phyloP scores from a whole-genome alignment of 2,329 filamentous ascomycete species.

The Dryadomyces sulphureus region DNA sequence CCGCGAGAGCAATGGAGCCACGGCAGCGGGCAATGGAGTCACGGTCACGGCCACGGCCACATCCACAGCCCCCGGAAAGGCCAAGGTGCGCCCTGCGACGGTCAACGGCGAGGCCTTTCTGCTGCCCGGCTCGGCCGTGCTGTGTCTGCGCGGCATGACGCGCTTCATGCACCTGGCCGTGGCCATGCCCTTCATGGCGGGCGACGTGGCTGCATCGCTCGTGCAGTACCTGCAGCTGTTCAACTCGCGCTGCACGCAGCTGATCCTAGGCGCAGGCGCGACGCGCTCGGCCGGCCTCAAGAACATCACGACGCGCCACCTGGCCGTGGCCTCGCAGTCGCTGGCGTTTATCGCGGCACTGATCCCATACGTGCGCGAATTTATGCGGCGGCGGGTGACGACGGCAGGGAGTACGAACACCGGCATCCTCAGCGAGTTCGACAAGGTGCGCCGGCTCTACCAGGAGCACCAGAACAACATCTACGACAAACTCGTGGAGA shows the following conservation, averaged over 20 bases:
- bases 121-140: constrained; percentile 67
- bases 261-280: constrained; percentile 89
- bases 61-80: constrained; percentile 27
- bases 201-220: constrained; percentile 65
- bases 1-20: background rate
- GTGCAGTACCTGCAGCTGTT: constrained; percentile 83
- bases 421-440: constrained; percentile 65
- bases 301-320: constrained; percentile 91
- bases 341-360: constrained; percentile 76
- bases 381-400: constrained; percentile 54
- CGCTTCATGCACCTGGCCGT: constrained; percentile 71
- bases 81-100: constrained; percentile 54
- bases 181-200: constrained; percentile 76
- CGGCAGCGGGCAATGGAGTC: background rate
- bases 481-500: constrained; percentile 84
- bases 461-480: constrained; percentile 87
- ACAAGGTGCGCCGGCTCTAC: constrained; percentile 68
- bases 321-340: constrained; percentile 81
- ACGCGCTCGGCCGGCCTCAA: constrained; percentile 78
- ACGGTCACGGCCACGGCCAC: background rate
- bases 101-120: constrained; percentile 80
- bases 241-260: constrained; percentile 89
- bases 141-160: constrained; percentile 68
- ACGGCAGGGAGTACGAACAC: no score
- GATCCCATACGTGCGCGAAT: constrained; percentile 82